Evolutionary conservation across 306 rosid species (phyloP).

Genomic region (Phaseolus lunatus): DNA sequence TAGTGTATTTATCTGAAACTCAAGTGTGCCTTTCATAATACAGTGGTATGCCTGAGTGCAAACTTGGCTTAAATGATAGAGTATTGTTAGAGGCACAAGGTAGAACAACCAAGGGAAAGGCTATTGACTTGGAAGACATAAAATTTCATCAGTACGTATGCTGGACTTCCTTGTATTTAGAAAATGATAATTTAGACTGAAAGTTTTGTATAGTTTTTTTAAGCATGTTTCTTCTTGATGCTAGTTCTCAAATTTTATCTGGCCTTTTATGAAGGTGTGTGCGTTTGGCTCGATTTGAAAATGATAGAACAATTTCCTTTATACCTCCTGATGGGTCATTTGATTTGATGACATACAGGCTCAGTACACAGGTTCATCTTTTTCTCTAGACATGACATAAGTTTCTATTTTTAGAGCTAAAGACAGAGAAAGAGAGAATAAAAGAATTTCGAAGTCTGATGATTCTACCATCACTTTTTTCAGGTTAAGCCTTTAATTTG

Average conservation of each 20-base stretch:
- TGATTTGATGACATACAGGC: slow-evolving; percentile 97
- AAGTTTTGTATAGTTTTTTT: slow-evolving; percentile 28
- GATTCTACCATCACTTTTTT: slow-evolving; percentile 32
- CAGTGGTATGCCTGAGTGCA: slow-evolving; percentile 99
- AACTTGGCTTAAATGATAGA: slow-evolving; percentile 95
- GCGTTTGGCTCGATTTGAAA: slow-evolving; percentile 98
- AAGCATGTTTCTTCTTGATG: slow-evolving; percentile 21
- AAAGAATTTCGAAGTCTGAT: slow-evolving; percentile 20
- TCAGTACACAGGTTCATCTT: slow-evolving; percentile 84
- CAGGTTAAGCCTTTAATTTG: slow-evolving; percentile 96
- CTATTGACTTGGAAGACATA: slow-evolving; percentile 97
- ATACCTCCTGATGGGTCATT: slow-evolving; percentile 97
- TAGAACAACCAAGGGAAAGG: slow-evolving; percentile 82
- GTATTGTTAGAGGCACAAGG: slow-evolving; percentile 87
- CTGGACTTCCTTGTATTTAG: slow-evolving; percentile 47
- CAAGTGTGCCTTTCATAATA: slow-evolving; percentile 35
- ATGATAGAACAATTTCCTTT: slow-evolving; percentile 95
- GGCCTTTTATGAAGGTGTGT: slow-evolving; percentile 79
- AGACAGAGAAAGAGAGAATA: slow-evolving; percentile 12
- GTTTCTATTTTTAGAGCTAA: slow-evolving; percentile 32
- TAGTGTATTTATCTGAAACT: slow-evolving; percentile 41
- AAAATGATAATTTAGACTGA: slow-evolving; percentile 21
- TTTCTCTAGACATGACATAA: slow-evolving; percentile 39
- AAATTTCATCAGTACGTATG: slow-evolving; percentile 93
- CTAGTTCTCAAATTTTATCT: slow-evolving; percentile 45